Percentiles rank a stretch among this genome's conserved stretches.
Evolutionary conservation across 2,329 filamentous ascomycete genomes (phyloP).

Genomic region (Iodosphaeria phyllophila): DNA sequence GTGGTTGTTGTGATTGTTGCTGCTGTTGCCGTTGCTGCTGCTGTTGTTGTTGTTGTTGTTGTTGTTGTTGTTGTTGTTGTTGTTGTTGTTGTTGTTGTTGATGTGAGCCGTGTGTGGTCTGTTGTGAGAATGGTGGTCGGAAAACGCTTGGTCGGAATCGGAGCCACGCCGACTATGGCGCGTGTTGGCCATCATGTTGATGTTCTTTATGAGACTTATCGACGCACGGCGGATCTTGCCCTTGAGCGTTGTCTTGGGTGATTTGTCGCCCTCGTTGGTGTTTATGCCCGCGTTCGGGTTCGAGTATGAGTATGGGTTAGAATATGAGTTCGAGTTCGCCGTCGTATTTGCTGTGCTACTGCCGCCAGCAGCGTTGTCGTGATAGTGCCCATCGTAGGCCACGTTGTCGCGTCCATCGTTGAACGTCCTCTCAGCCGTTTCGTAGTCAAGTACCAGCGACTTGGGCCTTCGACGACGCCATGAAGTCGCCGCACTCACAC

Average conservation of each 20-base stretch:
- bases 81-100: too few species aligned
- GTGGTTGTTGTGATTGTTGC: conserved; percentile 7
- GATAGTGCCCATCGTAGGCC: too few species aligned
- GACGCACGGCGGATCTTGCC: conserved; percentile 36
- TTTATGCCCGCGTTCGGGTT: conserved; percentile 4
- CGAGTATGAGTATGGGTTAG: background rate
- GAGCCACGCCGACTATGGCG: conserved; percentile 21
- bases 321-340: background rate
- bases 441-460: conserved; percentile 15
- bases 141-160: conserved; percentile 5
- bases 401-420: conserved; percentile 7
- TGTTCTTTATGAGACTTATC: conserved; percentile 28
- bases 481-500: conserved; percentile 29
- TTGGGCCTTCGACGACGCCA: conserved; percentile 29
- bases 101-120: too few species aligned
- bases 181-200: too few species aligned
- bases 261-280: conserved; percentile 3
- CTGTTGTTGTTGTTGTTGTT: too few species aligned
- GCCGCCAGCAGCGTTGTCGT: too few species aligned
- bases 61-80: too few species aligned
- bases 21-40: too few species aligned
- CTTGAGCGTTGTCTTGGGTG: conserved; percentile 17
- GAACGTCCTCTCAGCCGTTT: conserved; percentile 12
- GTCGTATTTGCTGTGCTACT: conserved; percentile 2
- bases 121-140: too few species aligned